A percentile compares a stretch with the other conserved stretches of the same genome.
Conservation (phyloP, 2,329 filamentous ascomycete genomes). For the Ambrosiella beaveri region DNA sequence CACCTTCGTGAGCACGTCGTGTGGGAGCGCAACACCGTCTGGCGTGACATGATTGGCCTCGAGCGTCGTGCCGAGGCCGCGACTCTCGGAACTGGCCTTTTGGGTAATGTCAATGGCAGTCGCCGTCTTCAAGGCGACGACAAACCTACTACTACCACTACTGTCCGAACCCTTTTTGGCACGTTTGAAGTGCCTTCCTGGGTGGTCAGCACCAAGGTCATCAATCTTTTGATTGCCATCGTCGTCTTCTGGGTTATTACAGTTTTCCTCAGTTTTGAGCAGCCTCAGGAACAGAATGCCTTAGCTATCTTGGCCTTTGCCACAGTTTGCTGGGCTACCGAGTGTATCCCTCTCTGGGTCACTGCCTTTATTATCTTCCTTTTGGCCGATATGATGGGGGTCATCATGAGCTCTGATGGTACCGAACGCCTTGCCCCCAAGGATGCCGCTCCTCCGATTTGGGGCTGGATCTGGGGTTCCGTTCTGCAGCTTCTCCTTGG, state of each 20-base stretch:
- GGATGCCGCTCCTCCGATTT: slow-evolving; percentile 66
- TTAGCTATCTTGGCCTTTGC: slow-evolving; percentile 86
- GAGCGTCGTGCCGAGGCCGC: slow-evolving; percentile 90
- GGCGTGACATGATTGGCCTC: slow-evolving; percentile 97
- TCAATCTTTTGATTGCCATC: neutral
- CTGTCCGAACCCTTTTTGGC: slow-evolving; percentile 65
- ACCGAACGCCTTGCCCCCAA: slow-evolving; percentile 39
- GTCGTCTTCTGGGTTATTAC: slow-evolving; percentile 56
- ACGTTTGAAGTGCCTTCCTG: slow-evolving; percentile 59
- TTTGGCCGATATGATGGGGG: slow-evolving; percentile 68
- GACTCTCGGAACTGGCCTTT: slow-evolving; percentile 68
- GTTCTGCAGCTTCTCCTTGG: slow-evolving; percentile 97
- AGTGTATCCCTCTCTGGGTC: slow-evolving; percentile 94
- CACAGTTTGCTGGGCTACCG: slow-evolving; percentile 88
- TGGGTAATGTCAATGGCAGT: slow-evolving; percentile 53
- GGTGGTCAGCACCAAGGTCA: slow-evolving; percentile 45
- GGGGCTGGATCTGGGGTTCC: slow-evolving; percentile 95
- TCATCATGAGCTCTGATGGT: slow-evolving; percentile 58
- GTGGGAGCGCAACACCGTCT: slow-evolving; percentile 97
- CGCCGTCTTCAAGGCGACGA: slow-evolving; percentile 67
- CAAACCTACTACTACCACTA: slow-evolving; percentile 42
- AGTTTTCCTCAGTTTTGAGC: slow-evolving; percentile 63
- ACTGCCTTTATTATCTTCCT: slow-evolving; percentile 90
- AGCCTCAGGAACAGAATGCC: slow-evolving; percentile 86
- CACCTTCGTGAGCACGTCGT: slow-evolving; percentile 93